Evolutionary conservation across 2,329 filamentous ascomycete species (phyloP).

Genomic region (Neofusicoccum cordaticola): DNA sequence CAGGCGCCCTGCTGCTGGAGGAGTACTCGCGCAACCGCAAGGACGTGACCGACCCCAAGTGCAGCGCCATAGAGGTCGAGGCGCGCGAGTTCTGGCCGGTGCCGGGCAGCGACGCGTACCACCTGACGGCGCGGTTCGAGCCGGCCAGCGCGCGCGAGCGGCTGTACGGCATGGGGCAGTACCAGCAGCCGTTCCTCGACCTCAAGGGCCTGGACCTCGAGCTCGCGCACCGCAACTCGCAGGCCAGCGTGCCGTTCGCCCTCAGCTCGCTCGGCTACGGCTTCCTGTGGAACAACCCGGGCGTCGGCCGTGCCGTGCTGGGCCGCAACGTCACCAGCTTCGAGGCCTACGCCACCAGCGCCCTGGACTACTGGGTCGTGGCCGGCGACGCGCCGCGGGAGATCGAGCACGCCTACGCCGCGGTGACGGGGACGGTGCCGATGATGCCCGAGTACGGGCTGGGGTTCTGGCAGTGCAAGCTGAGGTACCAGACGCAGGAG

Average conservation of each 20-base stretch:
- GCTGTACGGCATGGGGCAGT: constrained; percentile 69
- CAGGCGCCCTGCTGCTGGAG: constrained; percentile 47
- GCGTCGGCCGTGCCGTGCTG: constrained; percentile 59
- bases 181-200: constrained; percentile 63
- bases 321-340: constrained; percentile 62
- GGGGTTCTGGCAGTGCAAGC: constrained; percentile 67
- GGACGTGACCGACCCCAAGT: constrained; percentile 57
- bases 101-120: constrained; percentile 50
- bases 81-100: constrained; percentile 58
- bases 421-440: constrained; percentile 57
- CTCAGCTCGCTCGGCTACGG: constrained; percentile 61
- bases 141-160: constrained; percentile 54
- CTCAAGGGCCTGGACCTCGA: constrained; percentile 63
- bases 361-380: constrained; percentile 64
- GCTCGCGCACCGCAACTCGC: constrained; percentile 64
- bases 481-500: constrained; percentile 64
- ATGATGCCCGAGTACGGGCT: constrained; percentile 69
- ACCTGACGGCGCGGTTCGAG: constrained; percentile 59
- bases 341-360: constrained; percentile 57
- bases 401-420: constrained; percentile 57
- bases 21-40: constrained; percentile 52
- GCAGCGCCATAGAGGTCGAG: constrained; percentile 55
- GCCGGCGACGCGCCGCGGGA: constrained; percentile 55
- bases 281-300: constrained; percentile 65
- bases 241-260: constrained; percentile 63